Conservation (phyloP, 2,329 filamentous ascomycete species). For the Penicillium frequentans region DNA sequence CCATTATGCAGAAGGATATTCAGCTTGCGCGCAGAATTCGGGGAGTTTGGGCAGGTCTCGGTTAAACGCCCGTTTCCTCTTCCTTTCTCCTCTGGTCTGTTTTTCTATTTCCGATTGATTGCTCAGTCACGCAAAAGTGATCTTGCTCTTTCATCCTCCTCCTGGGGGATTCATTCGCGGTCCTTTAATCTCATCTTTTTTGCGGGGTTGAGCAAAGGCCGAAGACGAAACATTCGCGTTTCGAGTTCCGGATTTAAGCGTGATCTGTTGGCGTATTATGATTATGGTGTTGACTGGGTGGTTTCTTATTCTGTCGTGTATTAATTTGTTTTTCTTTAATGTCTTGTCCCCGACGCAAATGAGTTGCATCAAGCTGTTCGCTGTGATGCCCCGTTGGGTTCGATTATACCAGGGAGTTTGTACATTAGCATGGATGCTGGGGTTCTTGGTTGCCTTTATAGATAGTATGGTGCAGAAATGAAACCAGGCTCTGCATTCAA, state of each 20-base stretch:
- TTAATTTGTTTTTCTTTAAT: neutral
- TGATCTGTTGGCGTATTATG: constrained; percentile 8
- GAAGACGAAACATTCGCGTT: neutral
- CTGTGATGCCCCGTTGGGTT: neutral
- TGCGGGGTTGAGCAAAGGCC: neutral
- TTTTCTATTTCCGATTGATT: neutral
- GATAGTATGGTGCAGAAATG: neutral
- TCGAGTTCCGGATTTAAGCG: neutral
- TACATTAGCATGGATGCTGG: constrained; percentile 24
- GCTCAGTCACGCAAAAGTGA: neutral
- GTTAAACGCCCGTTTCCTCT: constrained; percentile 35
- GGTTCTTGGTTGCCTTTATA: constrained; percentile 3
- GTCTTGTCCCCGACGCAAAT: neutral
- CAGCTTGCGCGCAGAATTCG: constrained; percentile 82
- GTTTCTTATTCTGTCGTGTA: neutral
- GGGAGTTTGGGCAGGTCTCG: constrained; percentile 73
- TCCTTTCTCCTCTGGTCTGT: neutral
- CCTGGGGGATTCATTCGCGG: neutral
- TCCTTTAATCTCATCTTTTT: neutral
- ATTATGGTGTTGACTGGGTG: constrained; percentile 1
- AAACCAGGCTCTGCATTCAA: neutral
- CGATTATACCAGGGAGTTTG: constrained; percentile 20
- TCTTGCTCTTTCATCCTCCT: neutral
- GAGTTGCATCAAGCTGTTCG: neutral
- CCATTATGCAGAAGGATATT: constrained; percentile 98